Evolutionary conservation across 2,329 filamentous ascomycete genomes (phyloP).

Genomic region (Herpotrichia juniperi): DNA sequence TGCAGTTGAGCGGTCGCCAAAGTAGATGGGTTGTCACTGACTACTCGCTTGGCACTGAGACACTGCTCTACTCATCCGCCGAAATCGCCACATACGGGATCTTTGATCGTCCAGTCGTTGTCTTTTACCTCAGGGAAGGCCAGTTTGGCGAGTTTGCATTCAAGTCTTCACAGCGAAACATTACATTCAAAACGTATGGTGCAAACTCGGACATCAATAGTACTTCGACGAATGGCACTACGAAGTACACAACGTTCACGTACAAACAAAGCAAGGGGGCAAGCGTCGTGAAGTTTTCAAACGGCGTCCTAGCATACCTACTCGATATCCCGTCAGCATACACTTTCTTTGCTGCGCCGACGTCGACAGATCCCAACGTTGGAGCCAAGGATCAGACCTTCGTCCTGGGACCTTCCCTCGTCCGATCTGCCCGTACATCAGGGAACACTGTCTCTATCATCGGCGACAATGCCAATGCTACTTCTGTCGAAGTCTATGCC

Average conservation of each 20-base stretch:
- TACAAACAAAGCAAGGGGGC: slow-evolving; percentile 57
- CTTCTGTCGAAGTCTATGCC: slow-evolving; percentile 47
- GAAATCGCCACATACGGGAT: slow-evolving; percentile 58
- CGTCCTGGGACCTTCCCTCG: slow-evolving; percentile 34
- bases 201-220: slow-evolving; percentile 42
- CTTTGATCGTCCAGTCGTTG: slow-evolving; percentile 56
- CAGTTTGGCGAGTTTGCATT: slow-evolving; percentile 59
- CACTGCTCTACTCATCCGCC: slow-evolving; percentile 58
- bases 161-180: slow-evolving; percentile 44
- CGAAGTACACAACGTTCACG: slow-evolving; percentile 39
- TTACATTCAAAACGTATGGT: slow-evolving; percentile 52
- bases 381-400: slow-evolving; percentile 52
- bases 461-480: slow-evolving; percentile 52
- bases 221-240: slow-evolving; percentile 17
- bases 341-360: slow-evolving; percentile 61
- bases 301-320: slow-evolving; percentile 58
- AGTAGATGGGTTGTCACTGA: slow-evolving; percentile 63
- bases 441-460: slow-evolving; percentile 54
- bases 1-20: slow-evolving; percentile 59
- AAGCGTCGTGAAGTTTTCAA: slow-evolving; percentile 57
- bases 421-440: slow-evolving; percentile 49
- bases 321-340: slow-evolving; percentile 61
- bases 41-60: slow-evolving; percentile 55
- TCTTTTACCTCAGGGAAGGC: slow-evolving; percentile 57
- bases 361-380: slow-evolving; percentile 54